A percentile compares a stretch with the other conserved stretches of the same genome.
Conservation (phyloP, 768 basidiomycete genomes). For the Leucocoprinus sp. region DNA sequence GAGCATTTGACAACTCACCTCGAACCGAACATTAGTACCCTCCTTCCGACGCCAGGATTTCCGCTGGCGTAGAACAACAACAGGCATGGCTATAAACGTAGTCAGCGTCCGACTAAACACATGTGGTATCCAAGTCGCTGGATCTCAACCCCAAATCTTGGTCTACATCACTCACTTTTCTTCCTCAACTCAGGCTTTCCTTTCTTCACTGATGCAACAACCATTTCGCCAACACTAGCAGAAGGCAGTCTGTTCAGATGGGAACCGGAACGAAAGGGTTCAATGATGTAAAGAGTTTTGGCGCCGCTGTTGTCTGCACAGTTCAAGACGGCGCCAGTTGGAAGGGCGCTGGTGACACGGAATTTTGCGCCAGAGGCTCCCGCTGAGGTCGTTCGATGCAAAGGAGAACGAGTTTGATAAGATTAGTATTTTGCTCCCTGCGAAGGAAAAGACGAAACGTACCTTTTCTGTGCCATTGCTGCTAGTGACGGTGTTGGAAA, state of each 20-base stretch:
- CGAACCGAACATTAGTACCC: conserved; percentile 98
- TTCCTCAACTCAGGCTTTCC: conserved; percentile 99
- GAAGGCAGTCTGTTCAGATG: conserved; percentile 97
- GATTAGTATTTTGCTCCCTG: too few species aligned
- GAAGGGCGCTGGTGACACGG: conserved; percentile 91
- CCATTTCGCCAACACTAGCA: conserved; percentile 92
- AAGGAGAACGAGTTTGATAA: not conserved
- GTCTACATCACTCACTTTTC: conserved; percentile 76
- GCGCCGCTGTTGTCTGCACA: conserved; percentile 99
- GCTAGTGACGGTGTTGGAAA: conserved; percentile 18
- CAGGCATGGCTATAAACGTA: conserved; percentile 75
- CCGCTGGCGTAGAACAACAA: conserved; percentile 93
- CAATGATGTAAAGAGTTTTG: conserved; percentile 91
- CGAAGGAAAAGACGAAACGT: conserved; percentile 9
- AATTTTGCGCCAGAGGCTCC: conserved; percentile 89
- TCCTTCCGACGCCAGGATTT: conserved; percentile 98
- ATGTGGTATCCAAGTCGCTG: too few species aligned
- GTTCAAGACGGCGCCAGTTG: conserved; percentile 90
- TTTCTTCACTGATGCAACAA: conserved; percentile 97
- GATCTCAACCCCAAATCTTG: not conserved
- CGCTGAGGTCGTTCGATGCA: conserved; percentile 20
- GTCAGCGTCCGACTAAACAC: conserved; percentile 10
- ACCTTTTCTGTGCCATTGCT: conserved; percentile 29
- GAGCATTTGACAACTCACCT: conserved; percentile 37
- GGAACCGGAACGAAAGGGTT: conserved; percentile 92